Evolutionary conservation across 805 yeast species (phyloP).

Genomic region (Candida piceae): DNA sequence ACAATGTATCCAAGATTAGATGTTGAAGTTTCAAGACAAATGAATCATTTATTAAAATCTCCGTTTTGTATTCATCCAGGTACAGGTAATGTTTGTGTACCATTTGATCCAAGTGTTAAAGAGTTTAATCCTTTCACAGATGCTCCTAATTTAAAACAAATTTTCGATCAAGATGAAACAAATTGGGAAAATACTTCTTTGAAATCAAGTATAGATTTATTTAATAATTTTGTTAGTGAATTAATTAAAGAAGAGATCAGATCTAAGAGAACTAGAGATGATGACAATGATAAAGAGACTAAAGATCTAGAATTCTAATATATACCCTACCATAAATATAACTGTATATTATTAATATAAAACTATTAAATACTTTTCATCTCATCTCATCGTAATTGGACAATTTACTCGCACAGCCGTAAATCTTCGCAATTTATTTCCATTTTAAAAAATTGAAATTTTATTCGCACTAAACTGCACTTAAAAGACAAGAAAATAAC

Average conservation of each 20-base stretch:
- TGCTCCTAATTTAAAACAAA: slow-evolving; percentile 68
- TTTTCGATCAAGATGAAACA: slow-evolving; percentile 58
- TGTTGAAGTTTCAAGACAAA: slow-evolving; percentile 84
- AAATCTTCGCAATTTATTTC: not conserved
- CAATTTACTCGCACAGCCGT: too few species aligned
- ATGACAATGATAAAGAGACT: slow-evolving; percentile 21
- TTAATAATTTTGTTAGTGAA: slow-evolving; percentile 55
- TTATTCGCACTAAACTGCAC: not conserved
- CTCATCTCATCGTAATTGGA: too few species aligned
- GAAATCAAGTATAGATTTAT: slow-evolving; percentile 64
- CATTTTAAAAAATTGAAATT: not conserved
- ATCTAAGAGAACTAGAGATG: slow-evolving; percentile 31
- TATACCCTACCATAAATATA: not conserved
- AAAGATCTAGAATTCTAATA: slow-evolving; percentile 14
- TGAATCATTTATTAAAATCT: slow-evolving; percentile 88
- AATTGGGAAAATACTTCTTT: slow-evolving; percentile 65
- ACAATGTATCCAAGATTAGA: slow-evolving; percentile 89
- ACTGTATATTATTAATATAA: too few species aligned
- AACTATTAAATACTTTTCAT: too few species aligned
- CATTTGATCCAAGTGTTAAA: slow-evolving; percentile 49
- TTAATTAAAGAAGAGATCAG: slow-evolving; percentile 52
- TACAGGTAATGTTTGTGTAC: slow-evolving; percentile 94
- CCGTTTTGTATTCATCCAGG: slow-evolving; percentile 97
- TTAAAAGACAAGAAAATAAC: not conserved
- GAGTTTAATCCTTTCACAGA: slow-evolving; percentile 67